phyloP scores from a whole-genome alignment of 108 stramenopile species.

The Cyclotella kingstonii region DNA sequence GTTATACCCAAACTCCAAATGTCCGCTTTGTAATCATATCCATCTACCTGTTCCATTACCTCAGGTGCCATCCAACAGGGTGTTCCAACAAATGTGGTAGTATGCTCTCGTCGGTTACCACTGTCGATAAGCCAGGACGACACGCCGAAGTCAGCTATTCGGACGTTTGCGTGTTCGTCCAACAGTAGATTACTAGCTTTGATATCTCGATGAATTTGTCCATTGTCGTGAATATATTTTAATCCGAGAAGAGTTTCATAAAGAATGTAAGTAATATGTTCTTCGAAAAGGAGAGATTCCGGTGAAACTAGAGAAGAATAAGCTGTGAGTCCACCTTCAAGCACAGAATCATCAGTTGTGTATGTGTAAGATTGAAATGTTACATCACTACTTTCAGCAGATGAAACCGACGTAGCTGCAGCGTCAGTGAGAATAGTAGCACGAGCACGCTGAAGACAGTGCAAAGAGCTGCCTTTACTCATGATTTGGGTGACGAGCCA shows the following conservation, averaged over 20 bases:
- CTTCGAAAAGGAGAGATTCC: slow-evolving; percentile 49
- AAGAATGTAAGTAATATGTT: slow-evolving; percentile 85
- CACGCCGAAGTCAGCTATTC: slow-evolving; percentile 97
- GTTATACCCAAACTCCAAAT: slow-evolving; percentile 99
- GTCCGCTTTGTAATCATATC: slow-evolving; percentile 97
- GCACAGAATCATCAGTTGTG: slow-evolving; percentile 32
- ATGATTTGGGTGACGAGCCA: slow-evolving; percentile 95
- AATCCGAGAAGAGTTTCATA: slow-evolving; percentile 88
- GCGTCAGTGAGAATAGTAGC: slow-evolving; percentile 35
- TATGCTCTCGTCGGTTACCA: slow-evolving; percentile 70
- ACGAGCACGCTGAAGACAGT: slow-evolving; percentile 69
- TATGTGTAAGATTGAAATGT: slow-evolving; percentile 9
- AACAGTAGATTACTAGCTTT: slow-evolving; percentile 91
- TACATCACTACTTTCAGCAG: background rate
- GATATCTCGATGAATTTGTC: slow-evolving; percentile 95
- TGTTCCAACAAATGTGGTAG: slow-evolving; percentile 92
- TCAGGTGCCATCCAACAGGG: slow-evolving; percentile 93
- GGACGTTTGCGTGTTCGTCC: slow-evolving; percentile 68
- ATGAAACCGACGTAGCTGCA: background rate
- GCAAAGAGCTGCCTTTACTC: slow-evolving; percentile 89
- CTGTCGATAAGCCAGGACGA: slow-evolving; percentile 78
- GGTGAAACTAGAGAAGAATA: slow-evolving; percentile 25
- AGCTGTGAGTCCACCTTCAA: slow-evolving; percentile 39
- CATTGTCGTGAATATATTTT: slow-evolving; percentile 94
- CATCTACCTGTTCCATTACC: slow-evolving; percentile 97